phyloP scores from a whole-genome alignment of 2,329 filamentous ascomycete species.

The Scopulariopsis brevicaulis region DNA sequence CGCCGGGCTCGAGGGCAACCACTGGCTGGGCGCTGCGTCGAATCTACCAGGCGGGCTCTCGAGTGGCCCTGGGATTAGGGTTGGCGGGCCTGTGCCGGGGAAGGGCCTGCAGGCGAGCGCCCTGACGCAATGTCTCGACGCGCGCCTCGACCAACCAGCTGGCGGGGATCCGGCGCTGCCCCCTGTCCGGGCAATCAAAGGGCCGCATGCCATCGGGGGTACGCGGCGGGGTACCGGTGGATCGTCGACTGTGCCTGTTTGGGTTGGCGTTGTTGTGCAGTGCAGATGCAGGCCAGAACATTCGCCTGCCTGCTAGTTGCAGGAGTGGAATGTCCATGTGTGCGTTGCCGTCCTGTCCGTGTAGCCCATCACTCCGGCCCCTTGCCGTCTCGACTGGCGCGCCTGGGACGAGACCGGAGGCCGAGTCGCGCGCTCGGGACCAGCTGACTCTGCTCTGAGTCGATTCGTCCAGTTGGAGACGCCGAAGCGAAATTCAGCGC shows the following conservation, averaged over 20 bases:
- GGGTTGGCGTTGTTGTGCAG: too few relatives aligned
- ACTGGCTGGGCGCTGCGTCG: background rate
- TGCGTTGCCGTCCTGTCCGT: background rate
- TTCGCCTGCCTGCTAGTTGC: background rate
- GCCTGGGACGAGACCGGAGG: background rate
- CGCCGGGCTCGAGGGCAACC: background rate
- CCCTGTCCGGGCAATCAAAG: background rate
- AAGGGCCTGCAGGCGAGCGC: background rate
- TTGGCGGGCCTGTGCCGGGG: background rate
- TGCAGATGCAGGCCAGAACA: background rate
- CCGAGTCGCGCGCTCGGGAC: background rate
- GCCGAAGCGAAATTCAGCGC: too few relatives aligned
- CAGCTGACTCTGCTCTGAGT: background rate
- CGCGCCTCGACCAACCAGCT: background rate
- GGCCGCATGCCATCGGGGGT: background rate
- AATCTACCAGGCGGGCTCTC: background rate
- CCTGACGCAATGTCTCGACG: constrained; percentile 4
- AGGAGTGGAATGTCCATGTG: background rate
- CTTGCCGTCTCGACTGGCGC: background rate
- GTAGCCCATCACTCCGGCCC: background rate
- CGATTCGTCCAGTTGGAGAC: background rate
- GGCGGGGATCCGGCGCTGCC: background rate
- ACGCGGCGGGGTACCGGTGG: background rate
- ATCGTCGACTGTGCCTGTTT: background rate
- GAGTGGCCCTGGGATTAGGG: background rate